phyloP scores from a whole-genome alignment of 169 alveolate genomes.

The Eimeria necatrix region DNA sequence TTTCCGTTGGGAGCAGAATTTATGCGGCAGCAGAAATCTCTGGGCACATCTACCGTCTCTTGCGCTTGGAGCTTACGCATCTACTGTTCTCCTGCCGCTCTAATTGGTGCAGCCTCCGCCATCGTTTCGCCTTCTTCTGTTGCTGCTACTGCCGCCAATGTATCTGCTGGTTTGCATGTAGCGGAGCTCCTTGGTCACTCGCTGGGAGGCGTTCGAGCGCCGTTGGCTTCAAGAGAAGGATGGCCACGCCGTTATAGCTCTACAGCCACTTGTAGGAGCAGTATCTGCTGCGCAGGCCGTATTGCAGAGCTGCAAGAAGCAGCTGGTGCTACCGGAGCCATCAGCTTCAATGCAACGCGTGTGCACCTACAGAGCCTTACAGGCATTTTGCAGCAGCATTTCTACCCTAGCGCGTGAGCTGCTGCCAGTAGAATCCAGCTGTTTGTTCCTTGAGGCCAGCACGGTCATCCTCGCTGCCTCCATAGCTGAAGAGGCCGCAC shows the following conservation, averaged over 20 bases:
- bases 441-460: conserved; percentile 61
- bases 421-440: conserved; percentile 48
- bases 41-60: too few relatives aligned
- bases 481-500: conserved; percentile 55
- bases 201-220: conserved; percentile 64
- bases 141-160: background rate
- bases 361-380: conserved; percentile 60
- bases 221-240: conserved; percentile 71
- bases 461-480: conserved; percentile 50
- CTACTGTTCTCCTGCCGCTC: background rate
- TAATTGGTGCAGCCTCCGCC: background rate
- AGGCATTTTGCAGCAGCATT: conserved; percentile 60
- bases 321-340: conserved; percentile 53
- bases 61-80: background rate
- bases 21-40: background rate
- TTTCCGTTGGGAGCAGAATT: background rate
- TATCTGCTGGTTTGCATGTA: conserved; percentile 10
- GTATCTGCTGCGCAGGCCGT: conserved; percentile 51
- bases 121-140: background rate
- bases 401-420: background rate
- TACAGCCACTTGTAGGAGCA: conserved; percentile 51
- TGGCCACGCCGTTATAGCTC: conserved; percentile 48
- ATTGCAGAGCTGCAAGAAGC: conserved; percentile 64
- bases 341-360: conserved; percentile 42
- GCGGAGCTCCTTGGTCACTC: conserved; percentile 44